Evolutionary conservation across 179 eudicot species (phyloP).

Genomic region (Nepenthes alata): DNA sequence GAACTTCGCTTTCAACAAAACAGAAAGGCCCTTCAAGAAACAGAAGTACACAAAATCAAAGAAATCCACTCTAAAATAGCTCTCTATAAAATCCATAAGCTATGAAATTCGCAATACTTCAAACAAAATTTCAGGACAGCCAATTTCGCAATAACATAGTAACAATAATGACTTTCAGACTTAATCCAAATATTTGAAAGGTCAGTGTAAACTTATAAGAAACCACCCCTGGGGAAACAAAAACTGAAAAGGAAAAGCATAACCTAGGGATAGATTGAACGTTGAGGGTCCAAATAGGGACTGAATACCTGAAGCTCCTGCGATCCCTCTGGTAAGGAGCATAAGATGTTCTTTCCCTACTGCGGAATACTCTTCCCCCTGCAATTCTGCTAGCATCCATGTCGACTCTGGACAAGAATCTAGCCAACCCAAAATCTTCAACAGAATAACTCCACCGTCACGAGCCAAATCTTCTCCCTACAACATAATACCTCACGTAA

Average conservation of each 20-base stretch:
- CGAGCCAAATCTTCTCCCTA: too few relatives aligned
- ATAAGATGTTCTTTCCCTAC: slow-evolving; percentile 25
- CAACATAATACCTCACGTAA: too few relatives aligned
- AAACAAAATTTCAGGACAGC: too few relatives aligned
- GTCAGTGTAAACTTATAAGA: neutral
- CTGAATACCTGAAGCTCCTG: slow-evolving; percentile 17
- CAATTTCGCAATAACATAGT: neutral
- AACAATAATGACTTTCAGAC: neutral
- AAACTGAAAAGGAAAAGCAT: neutral
- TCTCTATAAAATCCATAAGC: too few relatives aligned
- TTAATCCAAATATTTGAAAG: neutral
- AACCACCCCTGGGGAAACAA: neutral
- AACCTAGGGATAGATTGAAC: neutral
- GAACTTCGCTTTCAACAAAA: too few relatives aligned
- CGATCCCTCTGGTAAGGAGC: slow-evolving; percentile 31
- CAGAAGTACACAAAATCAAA: too few relatives aligned
- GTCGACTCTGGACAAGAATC: neutral
- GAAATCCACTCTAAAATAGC: too few relatives aligned
- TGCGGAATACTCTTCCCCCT: slow-evolving; percentile 32
- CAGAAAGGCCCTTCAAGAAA: too few relatives aligned
- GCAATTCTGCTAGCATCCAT: slow-evolving; percentile 26
- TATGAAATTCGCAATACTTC: too few relatives aligned
- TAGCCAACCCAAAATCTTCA: neutral
- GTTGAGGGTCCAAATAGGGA: neutral
- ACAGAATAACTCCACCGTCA: too few relatives aligned